A percentile compares a stretch with the other conserved stretches of the same genome.
Evolutionary conservation across 257 asterid genomes (phyloP).

Genomic region (Solanum chaucha): DNA sequence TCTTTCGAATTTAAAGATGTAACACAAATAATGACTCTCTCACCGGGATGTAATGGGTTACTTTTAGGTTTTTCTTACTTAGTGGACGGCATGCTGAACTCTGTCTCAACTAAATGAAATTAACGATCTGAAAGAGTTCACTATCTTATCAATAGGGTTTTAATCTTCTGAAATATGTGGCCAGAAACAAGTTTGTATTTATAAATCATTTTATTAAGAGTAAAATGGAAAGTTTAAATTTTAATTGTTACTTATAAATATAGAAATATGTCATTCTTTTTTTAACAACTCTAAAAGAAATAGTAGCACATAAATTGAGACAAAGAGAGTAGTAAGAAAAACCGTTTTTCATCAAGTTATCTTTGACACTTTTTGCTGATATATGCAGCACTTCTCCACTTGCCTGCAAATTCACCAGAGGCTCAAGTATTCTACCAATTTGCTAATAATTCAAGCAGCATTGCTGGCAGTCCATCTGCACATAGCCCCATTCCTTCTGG

Average conservation of each 20-base stretch:
- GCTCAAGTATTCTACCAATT: constrained; percentile 61
- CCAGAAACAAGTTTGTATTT: accelerated
- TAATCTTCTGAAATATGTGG: not conserved
- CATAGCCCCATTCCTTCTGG: constrained; percentile 13
- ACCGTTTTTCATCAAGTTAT: not conserved
- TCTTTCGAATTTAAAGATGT: not conserved
- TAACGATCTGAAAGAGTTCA: not conserved
- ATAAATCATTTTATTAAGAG: not conserved
- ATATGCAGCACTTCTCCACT: constrained; percentile 53
- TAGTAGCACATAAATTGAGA: not conserved
- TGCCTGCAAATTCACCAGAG: constrained; percentile 73
- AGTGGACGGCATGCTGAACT: not conserved
- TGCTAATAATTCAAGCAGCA: constrained; percentile 13
- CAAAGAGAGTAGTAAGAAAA: not conserved
- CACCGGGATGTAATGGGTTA: not conserved
- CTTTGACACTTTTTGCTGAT: not conserved
- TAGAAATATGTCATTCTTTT: not conserved
- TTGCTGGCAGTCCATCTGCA: constrained; percentile 8
- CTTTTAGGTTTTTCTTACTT: not conserved
- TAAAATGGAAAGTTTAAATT: not conserved
- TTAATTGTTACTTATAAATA: not conserved
- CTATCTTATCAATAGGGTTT: not conserved
- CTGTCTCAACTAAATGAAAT: not conserved
- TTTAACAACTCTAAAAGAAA: not conserved
- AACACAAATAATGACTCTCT: not conserved